Evolutionary conservation across 176 grass and related monocot genomes (phyloP).

Genomic region (Phoenix dactylifera): DNA sequence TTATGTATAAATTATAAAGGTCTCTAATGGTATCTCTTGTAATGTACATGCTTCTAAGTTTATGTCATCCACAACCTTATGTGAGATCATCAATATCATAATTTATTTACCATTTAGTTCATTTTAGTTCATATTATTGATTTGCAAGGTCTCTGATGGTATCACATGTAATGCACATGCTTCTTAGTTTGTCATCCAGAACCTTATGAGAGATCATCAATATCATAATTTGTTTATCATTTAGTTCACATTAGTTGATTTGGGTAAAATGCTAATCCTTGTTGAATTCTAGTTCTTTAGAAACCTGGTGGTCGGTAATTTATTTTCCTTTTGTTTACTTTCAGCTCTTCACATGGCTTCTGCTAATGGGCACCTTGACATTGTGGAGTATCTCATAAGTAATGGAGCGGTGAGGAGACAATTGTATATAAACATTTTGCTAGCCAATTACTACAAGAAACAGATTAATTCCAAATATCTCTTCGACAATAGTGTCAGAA

Average conservation of each 20-base stretch:
- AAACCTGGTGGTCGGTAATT: neutral
- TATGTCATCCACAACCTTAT: too few relatives aligned
- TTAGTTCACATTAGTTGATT: neutral
- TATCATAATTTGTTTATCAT: too few relatives aligned
- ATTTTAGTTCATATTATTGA: neutral
- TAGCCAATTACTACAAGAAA: neutral
- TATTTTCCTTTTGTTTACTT: slow-evolving; percentile 15
- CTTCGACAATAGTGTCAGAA: too few relatives aligned
- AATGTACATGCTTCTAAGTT: too few relatives aligned
- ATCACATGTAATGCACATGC: too few relatives aligned
- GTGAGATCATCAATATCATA: too few relatives aligned
- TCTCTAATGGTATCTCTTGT: too few relatives aligned
- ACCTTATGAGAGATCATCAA: too few relatives aligned
- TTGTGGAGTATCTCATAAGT: slow-evolving; percentile 82
- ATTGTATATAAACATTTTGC: neutral
- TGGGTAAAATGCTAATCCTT: slow-evolving; percentile 2
- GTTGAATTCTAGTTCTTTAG: neutral
- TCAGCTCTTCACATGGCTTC: slow-evolving; percentile 91
- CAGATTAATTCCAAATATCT: too few relatives aligned
- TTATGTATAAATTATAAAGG: too few relatives aligned
- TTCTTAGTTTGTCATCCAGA: too few relatives aligned
- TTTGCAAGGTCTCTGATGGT: too few relatives aligned
- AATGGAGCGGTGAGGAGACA: slow-evolving; percentile 62
- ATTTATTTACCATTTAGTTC: neutral
- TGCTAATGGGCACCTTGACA: slow-evolving; percentile 83